Evolutionary conservation across 2,329 filamentous ascomycete species (phyloP), one percentile per base, ranked within the genome.

Genomic region (Penicillium sp.): DNA sequence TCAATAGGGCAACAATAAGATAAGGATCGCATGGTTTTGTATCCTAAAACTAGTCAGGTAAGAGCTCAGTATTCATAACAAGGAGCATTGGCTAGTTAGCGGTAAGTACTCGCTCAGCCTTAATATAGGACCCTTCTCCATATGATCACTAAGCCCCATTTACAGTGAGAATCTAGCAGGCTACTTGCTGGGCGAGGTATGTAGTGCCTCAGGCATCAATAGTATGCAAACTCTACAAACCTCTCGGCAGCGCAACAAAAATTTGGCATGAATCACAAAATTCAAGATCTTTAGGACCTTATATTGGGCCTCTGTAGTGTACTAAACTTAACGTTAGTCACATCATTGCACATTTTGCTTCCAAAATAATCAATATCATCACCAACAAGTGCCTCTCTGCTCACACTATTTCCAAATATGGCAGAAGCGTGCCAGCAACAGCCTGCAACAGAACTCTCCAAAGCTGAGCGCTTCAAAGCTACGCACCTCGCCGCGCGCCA

Each of bases 391-490:
- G 53, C 55, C 48, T 35, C 46, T 49, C 47, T 49, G 46, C 49
- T 50, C 47, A 33, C 39, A 55, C 47, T 13, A 54, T 58, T 31
- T 48, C 53, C 55, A 62, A 65, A 1, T 35, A 66, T 66, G 64
- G 50, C 58, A 56, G 61, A 65, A 57, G 13, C 57, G 59, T 59
- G 48, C 48, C 29, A 57, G 53, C 35, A 53, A 16, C 9, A 37
- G 27, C 47, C 60, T 44, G 14, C 64, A 55, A 60, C 59, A 51
- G 64, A 65, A 56, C 56, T 58, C 52, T 64, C 64, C n/a, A 65
- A 49, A 46, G 64, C 64, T 56, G 64, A 65, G 59, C 64, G 64
- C 59, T 66, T 66, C 57, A 65, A 66, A 66, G 64, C 64, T 31
- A 66, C 64, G 4, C 64, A 66, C 29, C 63, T 66, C 41, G 64